Evolutionary conservation across 805 yeast genomes (phyloP).

Genomic region (Wickerhamomyces mucosus): DNA sequence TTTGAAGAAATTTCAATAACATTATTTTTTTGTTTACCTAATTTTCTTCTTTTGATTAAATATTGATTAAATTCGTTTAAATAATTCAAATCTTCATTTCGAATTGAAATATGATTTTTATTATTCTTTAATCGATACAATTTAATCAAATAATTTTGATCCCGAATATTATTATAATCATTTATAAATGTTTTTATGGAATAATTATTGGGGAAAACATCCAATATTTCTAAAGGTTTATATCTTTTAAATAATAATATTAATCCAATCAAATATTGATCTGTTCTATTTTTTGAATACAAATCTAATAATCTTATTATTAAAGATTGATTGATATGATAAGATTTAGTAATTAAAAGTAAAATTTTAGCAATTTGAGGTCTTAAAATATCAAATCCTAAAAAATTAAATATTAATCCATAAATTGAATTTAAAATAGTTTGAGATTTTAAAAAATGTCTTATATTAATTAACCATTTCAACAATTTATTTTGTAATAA

Average conservation of each 20-base stretch:
- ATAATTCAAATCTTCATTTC: too few species aligned
- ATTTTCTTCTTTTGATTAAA: too few species aligned
- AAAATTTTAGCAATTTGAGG: constrained; percentile 24
- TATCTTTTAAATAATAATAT: constrained; percentile 15
- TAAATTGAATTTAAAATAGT: constrained; percentile 11
- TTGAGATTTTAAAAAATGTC: constrained; percentile 15
- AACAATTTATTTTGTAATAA: constrained; percentile 20
- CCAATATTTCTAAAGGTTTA: constrained; percentile 17
- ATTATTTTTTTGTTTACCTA: too few species aligned
- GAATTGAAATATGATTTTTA: too few species aligned
- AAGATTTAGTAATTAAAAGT: constrained; percentile 21
- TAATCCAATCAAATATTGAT: constrained; percentile 15
- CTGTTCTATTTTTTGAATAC: constrained; percentile 11
- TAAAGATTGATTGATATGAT: constrained; percentile 23
- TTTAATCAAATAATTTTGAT: too few species aligned
- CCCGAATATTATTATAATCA: too few species aligned
- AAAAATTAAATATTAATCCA: constrained; percentile 24
- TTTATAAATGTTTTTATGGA: too few species aligned
- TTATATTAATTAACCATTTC: constrained; percentile 27
- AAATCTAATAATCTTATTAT: constrained; percentile 17
- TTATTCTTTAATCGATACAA: too few species aligned
- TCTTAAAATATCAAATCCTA: constrained; percentile 28
- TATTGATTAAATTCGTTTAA: too few species aligned
- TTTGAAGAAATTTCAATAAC: too few species aligned
- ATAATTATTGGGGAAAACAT: constrained; percentile 17